These are phyloP conservation scores for Entomortierella parvispora DNA, from an alignment of 192 early-diverging fungal genomes.

Conservation along the genomic window DNA sequence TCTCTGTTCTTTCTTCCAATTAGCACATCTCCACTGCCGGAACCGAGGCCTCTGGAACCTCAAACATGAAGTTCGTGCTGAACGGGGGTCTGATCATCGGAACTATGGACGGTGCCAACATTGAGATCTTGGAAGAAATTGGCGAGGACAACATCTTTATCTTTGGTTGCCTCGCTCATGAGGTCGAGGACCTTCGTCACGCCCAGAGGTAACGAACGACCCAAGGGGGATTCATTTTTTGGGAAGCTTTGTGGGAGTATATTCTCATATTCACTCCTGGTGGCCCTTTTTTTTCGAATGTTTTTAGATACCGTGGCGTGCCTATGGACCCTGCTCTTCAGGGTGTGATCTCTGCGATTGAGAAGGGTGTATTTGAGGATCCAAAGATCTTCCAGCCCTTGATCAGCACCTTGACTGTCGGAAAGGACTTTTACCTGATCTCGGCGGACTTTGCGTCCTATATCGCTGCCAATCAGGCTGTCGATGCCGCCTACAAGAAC, in stretches of 20 bases:
- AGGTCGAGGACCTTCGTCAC: constrained; percentile 96
- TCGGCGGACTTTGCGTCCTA: constrained; percentile 90
- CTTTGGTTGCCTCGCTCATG: constrained; percentile 91
- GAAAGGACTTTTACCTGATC: constrained; percentile 90
- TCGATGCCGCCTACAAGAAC: constrained; percentile 90
- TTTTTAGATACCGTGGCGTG: constrained; percentile 71
- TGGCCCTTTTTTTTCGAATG: neutral
- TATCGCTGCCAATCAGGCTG: constrained; percentile 77
- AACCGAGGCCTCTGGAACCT: constrained; percentile 98
- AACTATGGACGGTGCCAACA: constrained; percentile 98
- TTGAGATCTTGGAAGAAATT: constrained; percentile 97
- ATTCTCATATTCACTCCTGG: neutral
- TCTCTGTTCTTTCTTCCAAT: neutral
- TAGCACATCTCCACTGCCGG: constrained; percentile 98
- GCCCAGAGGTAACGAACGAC: constrained; percentile 79
- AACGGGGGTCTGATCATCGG: constrained; percentile 99
- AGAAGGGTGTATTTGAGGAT: constrained; percentile 85
- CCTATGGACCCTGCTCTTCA: constrained; percentile 84
- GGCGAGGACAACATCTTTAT: constrained; percentile 98
- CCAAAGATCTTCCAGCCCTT: constrained; percentile 79
- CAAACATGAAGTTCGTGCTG: constrained; percentile 99
- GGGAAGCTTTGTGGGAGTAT: too few species aligned
- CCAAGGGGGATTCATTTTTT: too few species aligned
- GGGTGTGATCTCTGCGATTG: constrained; percentile 83
- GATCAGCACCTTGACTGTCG: constrained; percentile 81